Evolutionary conservation across 768 basidiomycete genomes (phyloP).

Genomic region (Lactifluus rugatus): DNA sequence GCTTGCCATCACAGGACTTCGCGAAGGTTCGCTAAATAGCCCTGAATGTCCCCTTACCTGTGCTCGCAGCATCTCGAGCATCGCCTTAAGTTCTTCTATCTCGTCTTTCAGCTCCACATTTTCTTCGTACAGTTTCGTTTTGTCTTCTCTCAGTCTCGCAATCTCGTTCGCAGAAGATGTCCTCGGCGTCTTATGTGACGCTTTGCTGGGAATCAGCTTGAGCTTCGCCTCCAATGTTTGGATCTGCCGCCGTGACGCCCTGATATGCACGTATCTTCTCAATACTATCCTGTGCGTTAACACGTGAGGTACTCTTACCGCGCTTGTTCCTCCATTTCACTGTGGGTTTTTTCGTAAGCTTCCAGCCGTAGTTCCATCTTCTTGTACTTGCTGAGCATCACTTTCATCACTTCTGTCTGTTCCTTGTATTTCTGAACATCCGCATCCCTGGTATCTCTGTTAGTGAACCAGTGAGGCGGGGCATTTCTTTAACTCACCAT

Average conservation of each 20-base stretch:
- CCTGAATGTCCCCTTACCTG: slow-evolving; percentile 41
- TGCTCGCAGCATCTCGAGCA: slow-evolving; percentile 57
- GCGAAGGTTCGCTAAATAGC: slow-evolving; percentile 38
- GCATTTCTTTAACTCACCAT: slow-evolving; percentile 40
- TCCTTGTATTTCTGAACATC: slow-evolving; percentile 66
- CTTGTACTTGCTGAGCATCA: slow-evolving; percentile 47
- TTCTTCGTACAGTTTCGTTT: slow-evolving; percentile 45
- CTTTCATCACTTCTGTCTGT: slow-evolving; percentile 46
- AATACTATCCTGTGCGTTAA: neutral
- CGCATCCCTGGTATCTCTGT: slow-evolving; percentile 44
- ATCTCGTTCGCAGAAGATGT: slow-evolving; percentile 23
- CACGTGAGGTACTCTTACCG: slow-evolving; percentile 36
- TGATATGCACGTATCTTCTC: slow-evolving; percentile 21
- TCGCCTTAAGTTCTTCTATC: slow-evolving; percentile 57
- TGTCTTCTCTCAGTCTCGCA: slow-evolving; percentile 37
- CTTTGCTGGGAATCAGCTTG: slow-evolving; percentile 29
- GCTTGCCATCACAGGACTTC: slow-evolving; percentile 27
- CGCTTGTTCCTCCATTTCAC: slow-evolving; percentile 45
- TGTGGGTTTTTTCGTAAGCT: slow-evolving; percentile 44
- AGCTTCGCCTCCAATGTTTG: slow-evolving; percentile 53
- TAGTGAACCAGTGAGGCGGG: neutral
- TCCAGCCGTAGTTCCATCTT: slow-evolving; percentile 59
- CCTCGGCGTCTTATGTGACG: slow-evolving; percentile 3
- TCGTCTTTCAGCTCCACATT: slow-evolving; percentile 47
- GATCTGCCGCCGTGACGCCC: slow-evolving; percentile 49